Evolutionary conservation across 352 stramenopile species (phyloP).

Genomic region (Phytophthora pisi): DNA sequence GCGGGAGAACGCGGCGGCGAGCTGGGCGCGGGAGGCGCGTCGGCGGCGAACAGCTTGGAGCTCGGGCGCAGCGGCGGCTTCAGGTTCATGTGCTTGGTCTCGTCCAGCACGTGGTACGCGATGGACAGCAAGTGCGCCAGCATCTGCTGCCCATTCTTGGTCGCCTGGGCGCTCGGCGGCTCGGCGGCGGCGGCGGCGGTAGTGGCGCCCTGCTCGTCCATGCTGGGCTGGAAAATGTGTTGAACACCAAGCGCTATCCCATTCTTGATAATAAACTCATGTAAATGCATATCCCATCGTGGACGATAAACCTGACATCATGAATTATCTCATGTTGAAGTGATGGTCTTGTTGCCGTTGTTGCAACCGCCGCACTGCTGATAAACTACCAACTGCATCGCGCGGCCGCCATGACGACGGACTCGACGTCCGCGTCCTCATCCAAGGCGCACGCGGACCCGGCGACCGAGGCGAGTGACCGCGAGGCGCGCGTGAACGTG

Average conservation of each 20-base stretch:
- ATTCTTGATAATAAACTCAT: too few relatives aligned
- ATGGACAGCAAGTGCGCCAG: constrained; percentile 76
- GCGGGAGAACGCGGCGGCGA: constrained; percentile 38
- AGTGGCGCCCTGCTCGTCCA: background rate
- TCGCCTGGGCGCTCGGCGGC: background rate
- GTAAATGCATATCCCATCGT: too few relatives aligned
- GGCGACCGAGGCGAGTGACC: constrained; percentile 47
- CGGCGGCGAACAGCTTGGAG: constrained; percentile 75
- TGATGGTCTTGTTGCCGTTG: background rate
- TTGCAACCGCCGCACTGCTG: background rate
- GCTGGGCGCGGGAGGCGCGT: constrained; percentile 32
- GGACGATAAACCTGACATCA: too few relatives aligned
- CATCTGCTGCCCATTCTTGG: constrained; percentile 60
- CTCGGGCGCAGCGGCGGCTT: constrained; percentile 82
- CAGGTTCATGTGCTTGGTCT: constrained; percentile 86
- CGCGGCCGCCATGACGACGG: constrained; percentile 6
- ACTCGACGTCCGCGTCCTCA: constrained; percentile 18
- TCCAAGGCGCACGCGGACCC: constrained; percentile 44
- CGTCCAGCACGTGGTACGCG: constrained; percentile 78
- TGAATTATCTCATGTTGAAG: background rate
- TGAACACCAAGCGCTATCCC: too few relatives aligned
- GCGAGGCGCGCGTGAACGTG: constrained; percentile 66
- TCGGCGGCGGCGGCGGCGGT: background rate
- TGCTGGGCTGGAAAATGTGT: too few relatives aligned
- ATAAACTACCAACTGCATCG: background rate